Conservation (phyloP, 2,329 filamentous ascomycete genomes). For the Tolypocladium cylindrosporum region DNA sequence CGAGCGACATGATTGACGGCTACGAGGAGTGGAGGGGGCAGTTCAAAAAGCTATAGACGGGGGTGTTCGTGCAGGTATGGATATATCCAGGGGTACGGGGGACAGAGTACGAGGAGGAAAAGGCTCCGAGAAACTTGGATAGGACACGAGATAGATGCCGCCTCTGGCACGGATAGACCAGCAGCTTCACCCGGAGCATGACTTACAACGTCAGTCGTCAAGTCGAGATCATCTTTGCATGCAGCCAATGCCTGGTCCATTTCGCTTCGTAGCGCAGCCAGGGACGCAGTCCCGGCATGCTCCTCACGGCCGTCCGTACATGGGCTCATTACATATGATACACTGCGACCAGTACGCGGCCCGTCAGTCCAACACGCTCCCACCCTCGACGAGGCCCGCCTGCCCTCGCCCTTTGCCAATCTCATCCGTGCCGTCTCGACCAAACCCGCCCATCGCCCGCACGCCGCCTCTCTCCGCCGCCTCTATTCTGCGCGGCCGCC, state of each 20-base stretch:
- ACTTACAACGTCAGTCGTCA: not conserved
- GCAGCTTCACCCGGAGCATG: not conserved
- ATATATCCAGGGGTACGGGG: not conserved
- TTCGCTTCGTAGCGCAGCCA: not conserved
- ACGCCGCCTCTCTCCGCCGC: not conserved
- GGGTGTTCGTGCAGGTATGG: no score
- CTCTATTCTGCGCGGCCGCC: not conserved
- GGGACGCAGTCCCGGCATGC: not conserved
- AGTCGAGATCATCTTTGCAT: not conserved
- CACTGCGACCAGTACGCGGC: conserved; percentile 1
- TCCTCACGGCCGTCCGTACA: not conserved
- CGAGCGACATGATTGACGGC: conserved; percentile 43
- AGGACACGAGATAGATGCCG: not conserved
- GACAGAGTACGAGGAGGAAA: not conserved
- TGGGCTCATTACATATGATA: conserved; percentile 4
- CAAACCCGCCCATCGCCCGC: not conserved
- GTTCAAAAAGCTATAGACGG: conserved; percentile 17
- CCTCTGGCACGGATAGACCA: not conserved
- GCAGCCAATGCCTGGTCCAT: not conserved
- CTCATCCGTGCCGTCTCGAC: not conserved
- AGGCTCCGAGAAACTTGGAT: not conserved
- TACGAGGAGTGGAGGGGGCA: conserved; percentile 47
- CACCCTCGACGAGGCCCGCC: not conserved
- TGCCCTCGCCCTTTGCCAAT: not conserved
- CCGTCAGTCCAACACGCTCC: not conserved